These are phyloP conservation scores for Peziza echinospora DNA, from an alignment of 495 filamentous ascomycete genomes.

Conservation along the genomic window DNA sequence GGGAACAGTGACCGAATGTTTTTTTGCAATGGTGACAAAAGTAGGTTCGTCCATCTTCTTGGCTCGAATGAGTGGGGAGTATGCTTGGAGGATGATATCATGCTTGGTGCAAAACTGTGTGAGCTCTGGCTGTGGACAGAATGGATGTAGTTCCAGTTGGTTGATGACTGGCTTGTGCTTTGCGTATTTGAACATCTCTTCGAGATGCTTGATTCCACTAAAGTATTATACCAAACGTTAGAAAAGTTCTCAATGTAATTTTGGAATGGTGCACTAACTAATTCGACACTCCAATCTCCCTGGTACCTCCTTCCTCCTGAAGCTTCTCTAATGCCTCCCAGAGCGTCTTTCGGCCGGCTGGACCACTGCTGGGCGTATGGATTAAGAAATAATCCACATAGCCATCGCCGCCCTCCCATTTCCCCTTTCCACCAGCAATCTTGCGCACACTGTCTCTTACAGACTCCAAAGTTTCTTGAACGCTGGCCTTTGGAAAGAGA, in stretches of 20 bases:
- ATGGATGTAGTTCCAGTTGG: slow-evolving; percentile 17
- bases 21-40: slow-evolving; percentile 15
- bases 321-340: slow-evolving; percentile 46
- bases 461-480: slow-evolving; percentile 36
- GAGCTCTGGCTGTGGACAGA: slow-evolving; percentile 16
- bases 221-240: too few relatives aligned
- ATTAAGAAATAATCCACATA: slow-evolving; percentile 55
- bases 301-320: slow-evolving; percentile 39
- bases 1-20: slow-evolving; percentile 18
- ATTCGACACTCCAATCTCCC: slow-evolving; percentile 43
- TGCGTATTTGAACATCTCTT: slow-evolving; percentile 10
- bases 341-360: slow-evolving; percentile 31
- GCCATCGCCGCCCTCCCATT: slow-evolving; percentile 27
- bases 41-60: slow-evolving; percentile 16
- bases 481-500: slow-evolving; percentile 30
- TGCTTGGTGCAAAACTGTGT: slow-evolving; percentile 10
- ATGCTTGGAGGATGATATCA: slow-evolving; percentile 10
- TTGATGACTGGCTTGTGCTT: slow-evolving; percentile 15
- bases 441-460: slow-evolving; percentile 39
- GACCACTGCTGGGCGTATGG: slow-evolving; percentile 40
- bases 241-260: too few relatives aligned
- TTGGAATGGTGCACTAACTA: slow-evolving; percentile 30
- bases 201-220: slow-evolving; percentile 2
- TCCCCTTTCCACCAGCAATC: slow-evolving; percentile 20
- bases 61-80: slow-evolving; percentile 16